Evolutionary conservation across 345 rosid genomes (phyloP).

Genomic region (Bretschneidera sinensis): DNA sequence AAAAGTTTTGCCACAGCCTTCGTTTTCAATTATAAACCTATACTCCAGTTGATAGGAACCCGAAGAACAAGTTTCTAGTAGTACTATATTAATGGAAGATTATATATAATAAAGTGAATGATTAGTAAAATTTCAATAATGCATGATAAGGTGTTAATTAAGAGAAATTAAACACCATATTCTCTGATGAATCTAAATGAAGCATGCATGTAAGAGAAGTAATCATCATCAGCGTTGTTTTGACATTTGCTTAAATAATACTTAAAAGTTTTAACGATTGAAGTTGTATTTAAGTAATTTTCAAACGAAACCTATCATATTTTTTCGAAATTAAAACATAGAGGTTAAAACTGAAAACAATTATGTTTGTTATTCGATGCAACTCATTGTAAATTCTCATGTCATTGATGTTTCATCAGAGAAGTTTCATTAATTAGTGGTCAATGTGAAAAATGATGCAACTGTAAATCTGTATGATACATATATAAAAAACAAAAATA

Average conservation of each 20-base stretch:
- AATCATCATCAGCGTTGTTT: too few species aligned
- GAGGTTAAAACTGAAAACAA: slow-evolving; percentile 23
- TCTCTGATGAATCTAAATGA: slow-evolving; percentile 6
- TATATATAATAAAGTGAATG: slow-evolving; percentile 3
- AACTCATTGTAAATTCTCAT: slow-evolving; percentile 1
- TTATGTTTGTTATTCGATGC: slow-evolving; percentile 17
- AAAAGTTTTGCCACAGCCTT: slow-evolving; percentile 13
- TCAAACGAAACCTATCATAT: too few species aligned
- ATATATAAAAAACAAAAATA: too few species aligned
- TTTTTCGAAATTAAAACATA: too few species aligned
- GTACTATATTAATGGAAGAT: too few species aligned
- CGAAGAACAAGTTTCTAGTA: too few species aligned
- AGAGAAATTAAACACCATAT: not conserved
- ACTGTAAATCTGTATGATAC: too few species aligned
- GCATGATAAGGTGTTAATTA: slow-evolving; percentile 1
- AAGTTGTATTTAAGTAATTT: too few species aligned
- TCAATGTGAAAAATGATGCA: not conserved
- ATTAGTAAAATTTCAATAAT: slow-evolving; percentile 4
- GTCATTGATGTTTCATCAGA: slow-evolving; percentile 23
- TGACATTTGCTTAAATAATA: too few species aligned
- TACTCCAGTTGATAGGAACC: too few species aligned
- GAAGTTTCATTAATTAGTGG: slow-evolving; percentile 8
- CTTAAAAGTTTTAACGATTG: too few species aligned
- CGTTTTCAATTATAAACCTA: slow-evolving; percentile 1
- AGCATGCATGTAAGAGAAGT: slow-evolving; percentile 35